Evolutionary conservation across 495 filamentous ascomycete genomes (phyloP).

Genomic region (Trichoderma virens): DNA sequence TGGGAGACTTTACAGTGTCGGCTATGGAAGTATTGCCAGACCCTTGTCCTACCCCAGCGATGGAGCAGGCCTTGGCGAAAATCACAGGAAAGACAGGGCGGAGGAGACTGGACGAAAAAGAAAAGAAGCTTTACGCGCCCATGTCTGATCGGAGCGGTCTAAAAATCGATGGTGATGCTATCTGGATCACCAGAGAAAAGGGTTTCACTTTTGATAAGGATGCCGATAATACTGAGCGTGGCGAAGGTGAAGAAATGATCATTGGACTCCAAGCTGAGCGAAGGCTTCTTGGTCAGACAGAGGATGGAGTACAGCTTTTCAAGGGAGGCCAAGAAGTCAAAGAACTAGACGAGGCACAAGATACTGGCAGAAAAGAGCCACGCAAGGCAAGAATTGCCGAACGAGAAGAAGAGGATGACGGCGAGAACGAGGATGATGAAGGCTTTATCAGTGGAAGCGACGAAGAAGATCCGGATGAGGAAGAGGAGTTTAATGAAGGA

Average conservation of each 20-base stretch:
- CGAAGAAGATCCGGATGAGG: conserved; percentile 50
- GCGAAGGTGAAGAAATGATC: conserved; percentile 87
- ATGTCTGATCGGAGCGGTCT: conserved; percentile 97
- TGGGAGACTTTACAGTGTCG: conserved; percentile 85
- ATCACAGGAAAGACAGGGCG: conserved; percentile 68
- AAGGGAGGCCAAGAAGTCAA: conserved; percentile 63
- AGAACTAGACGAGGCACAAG: conserved; percentile 50
- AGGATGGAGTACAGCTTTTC: conserved; percentile 77
- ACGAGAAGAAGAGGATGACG: conserved; percentile 38
- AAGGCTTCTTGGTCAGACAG: conserved; percentile 70
- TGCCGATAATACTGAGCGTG: conserved; percentile 59
- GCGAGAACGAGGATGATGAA: conserved; percentile 51
- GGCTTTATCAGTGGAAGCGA: conserved; percentile 48
- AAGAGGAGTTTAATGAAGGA: conserved; percentile 45
- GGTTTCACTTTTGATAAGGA: conserved; percentile 71
- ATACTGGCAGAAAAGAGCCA: conserved; percentile 61
- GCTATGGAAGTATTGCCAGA: conserved; percentile 82
- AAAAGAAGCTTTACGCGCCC: conserved; percentile 89
- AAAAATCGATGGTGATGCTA: conserved; percentile 51
- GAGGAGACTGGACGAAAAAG: conserved; percentile 81
- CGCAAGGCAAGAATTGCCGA: conserved; percentile 61
- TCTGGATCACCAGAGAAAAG: conserved; percentile 51
- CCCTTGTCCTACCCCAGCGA: conserved; percentile 87
- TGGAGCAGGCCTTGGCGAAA: conserved; percentile 78
- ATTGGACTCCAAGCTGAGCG: conserved; percentile 81